Evolutionary conservation across 768 basidiomycete species (phyloP), one percentile per base, ranked within the genome.

Genomic region (Pilatotrama ljubarskyi): DNA sequence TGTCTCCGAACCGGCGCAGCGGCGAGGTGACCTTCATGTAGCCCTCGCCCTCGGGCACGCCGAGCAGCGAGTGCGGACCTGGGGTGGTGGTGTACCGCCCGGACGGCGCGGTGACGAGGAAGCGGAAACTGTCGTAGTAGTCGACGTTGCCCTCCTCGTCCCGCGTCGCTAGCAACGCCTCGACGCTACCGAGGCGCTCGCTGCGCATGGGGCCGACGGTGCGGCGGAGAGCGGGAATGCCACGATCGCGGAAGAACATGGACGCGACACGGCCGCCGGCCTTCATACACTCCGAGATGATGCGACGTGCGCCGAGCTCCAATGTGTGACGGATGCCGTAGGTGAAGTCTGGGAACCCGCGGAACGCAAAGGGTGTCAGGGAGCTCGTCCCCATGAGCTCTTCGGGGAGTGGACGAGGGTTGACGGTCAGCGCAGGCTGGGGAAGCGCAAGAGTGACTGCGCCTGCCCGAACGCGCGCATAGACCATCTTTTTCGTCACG

Each of bases 11-110:
- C 43, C 97, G 85, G 41, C 97, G 83, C 43, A 99, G 75, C 0
- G 97, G 97, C 5, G 90, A 93, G 9, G 97, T 98, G 9, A 82
- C 85, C 20, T 91, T 84, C 17, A 81, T 74, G 70, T 99, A 99
- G 3, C 95, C 95, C 63, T 89, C 88, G 41, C 83, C 83, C 2
- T 82, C 81, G 3, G 78, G 77, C n/a, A 92, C 70, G 0, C 89
- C 93, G 66, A 98, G 72, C 5, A 72, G 69, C 78, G 78, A 86
- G 69, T 98, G 95, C 47, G 74, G 80, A 15, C 74, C 78, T 0
- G 91, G 86, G 43, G 78, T 75, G 41, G 87, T 69, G 0, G 78
- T 74, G 68, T 85, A 84, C 17, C 69, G 71, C 0, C 76, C 80
- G 0, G 70, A 51, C 1, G 80, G 70, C 9, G 75, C 66, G 15